Conservation (phyloP, 352 stramenopile genomes). For the Globisporangium nagaii region DNA sequence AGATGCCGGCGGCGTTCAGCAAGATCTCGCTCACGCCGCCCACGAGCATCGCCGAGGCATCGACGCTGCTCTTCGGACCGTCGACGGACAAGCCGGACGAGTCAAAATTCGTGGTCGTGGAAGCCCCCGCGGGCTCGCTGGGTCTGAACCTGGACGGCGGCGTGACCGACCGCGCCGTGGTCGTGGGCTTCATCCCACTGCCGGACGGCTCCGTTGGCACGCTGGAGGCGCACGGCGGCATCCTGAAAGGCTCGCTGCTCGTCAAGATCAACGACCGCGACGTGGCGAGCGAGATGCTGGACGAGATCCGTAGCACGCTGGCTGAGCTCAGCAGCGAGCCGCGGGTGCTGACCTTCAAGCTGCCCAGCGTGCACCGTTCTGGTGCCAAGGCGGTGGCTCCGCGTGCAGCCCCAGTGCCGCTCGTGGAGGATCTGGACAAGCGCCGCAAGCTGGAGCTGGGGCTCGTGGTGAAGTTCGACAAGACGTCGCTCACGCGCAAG, state of each 20-base stretch:
- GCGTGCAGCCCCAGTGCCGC: slow-evolving; percentile 19
- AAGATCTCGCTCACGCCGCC: background rate
- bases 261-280: slow-evolving; percentile 60
- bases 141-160: slow-evolving; percentile 49
- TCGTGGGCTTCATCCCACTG: slow-evolving; percentile 58
- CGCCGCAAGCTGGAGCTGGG: slow-evolving; percentile 54
- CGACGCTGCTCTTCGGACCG: slow-evolving; percentile 11
- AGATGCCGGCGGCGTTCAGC: slow-evolving; percentile 5
- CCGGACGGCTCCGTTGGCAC: slow-evolving; percentile 38
- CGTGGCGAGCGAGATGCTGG: slow-evolving; percentile 33
- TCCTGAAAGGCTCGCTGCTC: slow-evolving; percentile 39
- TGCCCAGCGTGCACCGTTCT: slow-evolving; percentile 17
- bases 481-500: slow-evolving; percentile 43
- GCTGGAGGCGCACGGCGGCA: slow-evolving; percentile 34
- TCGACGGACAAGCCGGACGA: slow-evolving; percentile 7
- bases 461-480: slow-evolving; percentile 52
- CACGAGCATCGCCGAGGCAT: background rate
- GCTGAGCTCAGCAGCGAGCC: slow-evolving; percentile 21
- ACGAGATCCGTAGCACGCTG: slow-evolving; percentile 39
- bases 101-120: slow-evolving; percentile 33
- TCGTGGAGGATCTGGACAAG: slow-evolving; percentile 41
- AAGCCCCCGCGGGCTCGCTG: slow-evolving; percentile 45
- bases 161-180: slow-evolving; percentile 29
- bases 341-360: slow-evolving; percentile 38
- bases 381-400: slow-evolving; percentile 4